Conservation (phyloP, 2,329 filamentous ascomycete species). For the Davidsoniella virescens region DNA sequence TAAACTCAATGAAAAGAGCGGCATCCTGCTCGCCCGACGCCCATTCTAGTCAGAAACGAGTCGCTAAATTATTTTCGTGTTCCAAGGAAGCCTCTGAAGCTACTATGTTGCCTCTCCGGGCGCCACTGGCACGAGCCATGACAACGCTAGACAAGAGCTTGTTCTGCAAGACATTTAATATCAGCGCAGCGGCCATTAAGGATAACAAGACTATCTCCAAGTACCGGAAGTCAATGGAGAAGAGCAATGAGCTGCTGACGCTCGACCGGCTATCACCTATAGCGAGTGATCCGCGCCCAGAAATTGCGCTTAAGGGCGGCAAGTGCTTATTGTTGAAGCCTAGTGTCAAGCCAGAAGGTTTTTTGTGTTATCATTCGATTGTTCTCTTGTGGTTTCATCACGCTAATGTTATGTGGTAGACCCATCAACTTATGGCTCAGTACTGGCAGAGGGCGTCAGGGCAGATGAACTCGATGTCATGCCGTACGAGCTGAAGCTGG, state of each 20-base stretch:
- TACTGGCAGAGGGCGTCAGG: conserved; percentile 51
- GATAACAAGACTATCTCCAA: conserved; percentile 60
- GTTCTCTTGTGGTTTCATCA: background rate
- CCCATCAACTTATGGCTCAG: conserved; percentile 59
- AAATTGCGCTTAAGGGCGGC: conserved; percentile 34
- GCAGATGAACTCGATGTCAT: conserved; percentile 53
- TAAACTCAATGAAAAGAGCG: background rate
- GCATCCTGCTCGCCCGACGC: too few species aligned
- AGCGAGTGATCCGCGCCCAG: conserved; percentile 41
- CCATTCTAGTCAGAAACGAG: background rate
- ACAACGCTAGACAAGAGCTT: conserved; percentile 67
- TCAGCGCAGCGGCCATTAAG: conserved; percentile 62
- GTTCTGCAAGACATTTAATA: conserved; percentile 60
- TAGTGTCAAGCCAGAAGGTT: conserved; percentile 36
- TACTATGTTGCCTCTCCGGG: conserved; percentile 50
- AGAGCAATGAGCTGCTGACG: conserved; percentile 48
- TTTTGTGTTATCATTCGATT: background rate
- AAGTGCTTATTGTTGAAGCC: conserved; percentile 47
- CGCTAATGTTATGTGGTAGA: conserved; percentile 25
- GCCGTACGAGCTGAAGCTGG: conserved; percentile 58
- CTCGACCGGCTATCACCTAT: conserved; percentile 49
- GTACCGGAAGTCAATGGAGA: conserved; percentile 49
- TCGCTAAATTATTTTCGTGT: background rate
- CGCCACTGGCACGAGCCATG: conserved; percentile 66
- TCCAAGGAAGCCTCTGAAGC: conserved; percentile 14